A percentile compares a stretch with the other conserved stretches of the same genome.
Conservation (phyloP, 2,329 filamentous ascomycete species). For the Falciphora oryzae region DNA sequence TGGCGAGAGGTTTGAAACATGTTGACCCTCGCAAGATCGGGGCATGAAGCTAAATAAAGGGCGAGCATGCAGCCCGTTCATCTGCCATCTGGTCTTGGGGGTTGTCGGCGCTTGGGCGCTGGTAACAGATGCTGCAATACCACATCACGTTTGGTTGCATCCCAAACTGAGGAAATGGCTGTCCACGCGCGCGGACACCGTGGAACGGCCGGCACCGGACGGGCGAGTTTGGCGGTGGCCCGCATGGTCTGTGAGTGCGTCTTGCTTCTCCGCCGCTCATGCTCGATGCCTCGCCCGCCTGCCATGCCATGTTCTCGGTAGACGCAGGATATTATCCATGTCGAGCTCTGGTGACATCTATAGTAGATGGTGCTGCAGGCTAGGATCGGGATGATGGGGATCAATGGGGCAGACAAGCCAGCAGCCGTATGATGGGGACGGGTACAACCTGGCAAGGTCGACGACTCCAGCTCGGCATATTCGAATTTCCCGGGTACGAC, state of each 20-base stretch:
- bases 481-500: background rate
- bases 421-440: background rate
- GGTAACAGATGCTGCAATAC: background rate
- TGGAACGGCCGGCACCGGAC: background rate
- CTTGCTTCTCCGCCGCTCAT: background rate
- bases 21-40: background rate
- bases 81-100: background rate
- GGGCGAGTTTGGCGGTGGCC: no score
- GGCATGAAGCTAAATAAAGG: background rate
- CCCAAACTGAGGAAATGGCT: background rate
- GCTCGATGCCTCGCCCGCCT: background rate
- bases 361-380: background rate
- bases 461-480: slow-evolving; percentile 1
- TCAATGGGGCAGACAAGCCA: background rate
- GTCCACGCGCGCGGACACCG: background rate
- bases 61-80: background rate
- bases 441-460: background rate
- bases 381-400: background rate
- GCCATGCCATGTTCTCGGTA: background rate
- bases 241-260: background rate
- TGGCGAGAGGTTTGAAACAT: background rate
- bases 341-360: background rate
- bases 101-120: background rate
- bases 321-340: background rate
- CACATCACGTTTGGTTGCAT: background rate